Base-by-base conservation (phyloP, 164 flowering plant species). In the Warburgia ugandensis region DNA sequence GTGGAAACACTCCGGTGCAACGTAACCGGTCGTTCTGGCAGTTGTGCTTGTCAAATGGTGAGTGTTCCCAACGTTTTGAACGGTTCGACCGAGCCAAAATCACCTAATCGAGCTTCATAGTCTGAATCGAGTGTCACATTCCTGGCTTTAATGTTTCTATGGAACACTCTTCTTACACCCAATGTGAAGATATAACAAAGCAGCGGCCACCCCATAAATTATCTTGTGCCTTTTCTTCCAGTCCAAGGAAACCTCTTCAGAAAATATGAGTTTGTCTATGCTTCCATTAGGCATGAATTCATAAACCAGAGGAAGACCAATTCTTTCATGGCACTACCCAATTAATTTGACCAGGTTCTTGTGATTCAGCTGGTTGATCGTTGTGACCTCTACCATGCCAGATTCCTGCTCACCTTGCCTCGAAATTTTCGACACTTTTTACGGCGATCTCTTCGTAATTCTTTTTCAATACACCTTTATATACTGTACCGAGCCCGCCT, bases 401-500 rank as follows among this genome's bases (percentile, higher is more conserved):
- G 77, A 77, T 9, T 83, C 86, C 56, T 72, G 65, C 61, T 68
- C 76, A 5, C 84, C 81, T 56, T 75, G 75, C 6, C 33, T 31
- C 0, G 79, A 64, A 16, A 68, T 55, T 49, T 69, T 66, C 0
- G 73, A 66, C 3, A 75, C 49, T 17, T 48, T 81, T 81, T 17
- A 81, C 77, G 0, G 88, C 92, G 5, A 81, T 69, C 36, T 68
- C 74, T 36, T 42, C 26, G 16, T 55, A 65, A 8, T 56, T 38
- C 21, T 44, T 48, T 20, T 50, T 47, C 62, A 74, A 49, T 20
- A 44, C 5, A n/a, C 83, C 92, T 50, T 63, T 77, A 50, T 73
- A 81, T 17, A 83, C 92, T 10, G 61, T 68, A 30, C 87, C 92
- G 30, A 68, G 81, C 3, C 83, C 92, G 3, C 87, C 87, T 62